Percentiles rank a stretch among this genome's conserved stretches.
Evolutionary conservation across 2,329 filamentous ascomycete genomes (phyloP).

Genomic region (Talaromyces sp.): DNA sequence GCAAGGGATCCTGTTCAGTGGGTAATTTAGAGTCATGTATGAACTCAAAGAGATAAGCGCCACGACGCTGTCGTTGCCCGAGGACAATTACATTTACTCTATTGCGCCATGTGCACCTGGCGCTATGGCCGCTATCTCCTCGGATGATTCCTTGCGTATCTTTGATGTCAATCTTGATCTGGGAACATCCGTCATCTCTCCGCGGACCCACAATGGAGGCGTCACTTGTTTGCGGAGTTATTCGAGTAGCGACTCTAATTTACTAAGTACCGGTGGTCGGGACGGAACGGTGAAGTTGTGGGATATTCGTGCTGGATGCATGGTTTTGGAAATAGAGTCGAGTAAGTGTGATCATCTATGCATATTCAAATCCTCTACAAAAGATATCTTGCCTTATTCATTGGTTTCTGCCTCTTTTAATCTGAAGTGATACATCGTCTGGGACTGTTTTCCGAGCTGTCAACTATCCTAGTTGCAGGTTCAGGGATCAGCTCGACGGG

Average conservation of each 20-base stretch:
- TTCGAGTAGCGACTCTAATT: constrained; percentile 26
- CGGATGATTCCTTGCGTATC: constrained; percentile 48
- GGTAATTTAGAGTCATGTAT: constrained; percentile 33
- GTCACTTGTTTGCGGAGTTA: constrained; percentile 43
- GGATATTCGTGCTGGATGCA: constrained; percentile 40
- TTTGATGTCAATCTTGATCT: constrained; percentile 41
- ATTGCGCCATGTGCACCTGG: constrained; percentile 34
- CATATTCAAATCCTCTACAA: too few species aligned
- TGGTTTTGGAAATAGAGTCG: constrained; percentile 39
- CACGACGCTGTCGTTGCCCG: constrained; percentile 43
- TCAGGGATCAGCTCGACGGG: constrained; percentile 4
- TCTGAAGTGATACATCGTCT: background rate
- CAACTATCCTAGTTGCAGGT: constrained; percentile 5
- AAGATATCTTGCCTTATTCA: constrained; percentile 1
- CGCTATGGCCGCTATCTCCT: constrained; percentile 47
- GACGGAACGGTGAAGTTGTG: constrained; percentile 47
- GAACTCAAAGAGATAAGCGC: constrained; percentile 35
- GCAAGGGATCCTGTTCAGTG: background rate
- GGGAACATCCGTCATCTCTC: constrained; percentile 30
- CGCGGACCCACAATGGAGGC: constrained; percentile 37
- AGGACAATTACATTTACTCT: constrained; percentile 48
- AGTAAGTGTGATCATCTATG: too few species aligned
- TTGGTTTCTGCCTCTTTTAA: constrained; percentile 4
- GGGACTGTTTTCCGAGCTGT: background rate
- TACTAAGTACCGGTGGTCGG: constrained; percentile 42